Evolutionary conservation across 805 yeast genomes (phyloP), one percentile per base, ranked within the genome.

Genomic region (Kockiozyma suomiensis): DNA sequence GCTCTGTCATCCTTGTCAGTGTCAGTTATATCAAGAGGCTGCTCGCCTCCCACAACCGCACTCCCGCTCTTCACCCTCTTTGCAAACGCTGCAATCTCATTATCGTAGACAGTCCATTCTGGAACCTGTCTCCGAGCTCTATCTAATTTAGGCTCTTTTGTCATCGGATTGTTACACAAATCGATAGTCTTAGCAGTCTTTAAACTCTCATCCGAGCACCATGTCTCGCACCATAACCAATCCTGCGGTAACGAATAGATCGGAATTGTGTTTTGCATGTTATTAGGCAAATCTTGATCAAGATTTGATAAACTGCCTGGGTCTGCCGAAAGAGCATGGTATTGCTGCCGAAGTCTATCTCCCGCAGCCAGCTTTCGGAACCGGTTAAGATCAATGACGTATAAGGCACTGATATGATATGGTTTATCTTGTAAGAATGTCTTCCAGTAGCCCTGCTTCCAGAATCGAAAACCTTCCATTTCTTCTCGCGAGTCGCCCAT

Each of bases 361-460:
- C 97, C 98, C 1, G 90, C 92, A 0, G 80, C 82, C 12, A 81
- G 72, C 30, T 78, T 74, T 65, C 97, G 81, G 70, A 92, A 87
- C 57, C 75, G 75, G 23, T 77, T 75, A 72, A 94, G 78, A 72
- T 94, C 96, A 53, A 92, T 86, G 6, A 91, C 88, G 69, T 84
- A 91, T 23, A 88, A 77, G 0, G 97, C 97, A 73, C 96, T 64
- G 65, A 88, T 87, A 68, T 91, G 96, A 72, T 90, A 88, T 58
- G 83, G 86, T 35, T 83, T 80, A 37, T 81, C 82, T 12, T 78
- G 77, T 45, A 93, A 75, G 26, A 80, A 79, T 2, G 79, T 78
- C 59, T 82, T 76, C 99, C 99, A 93, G 73, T 90, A 93, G 0
- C 97, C 98, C 62, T 84, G 82, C 69, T 90, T 87, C 99, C 98